Conservation (phyloP, 192 early-diverging fungal species). For the Backusella macrospora region DNA sequence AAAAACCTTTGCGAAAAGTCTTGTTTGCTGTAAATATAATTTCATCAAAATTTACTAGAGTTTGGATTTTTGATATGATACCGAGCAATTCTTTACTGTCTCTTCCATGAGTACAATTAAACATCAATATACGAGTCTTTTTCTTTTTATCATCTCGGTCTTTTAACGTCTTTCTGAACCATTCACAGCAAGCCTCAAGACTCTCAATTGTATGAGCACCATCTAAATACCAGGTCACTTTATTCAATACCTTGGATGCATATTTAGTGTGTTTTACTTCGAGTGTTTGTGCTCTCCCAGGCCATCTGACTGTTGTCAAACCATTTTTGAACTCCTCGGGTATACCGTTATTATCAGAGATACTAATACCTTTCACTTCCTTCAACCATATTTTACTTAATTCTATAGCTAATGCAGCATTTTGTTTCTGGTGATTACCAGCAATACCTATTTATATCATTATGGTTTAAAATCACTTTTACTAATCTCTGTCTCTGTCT, state of each 20-base stretch:
- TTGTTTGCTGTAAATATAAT: conserved; percentile 87
- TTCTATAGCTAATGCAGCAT: conserved; percentile 79
- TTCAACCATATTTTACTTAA: conserved; percentile 73
- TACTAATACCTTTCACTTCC: conserved; percentile 37
- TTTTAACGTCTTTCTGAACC: conserved; percentile 45
- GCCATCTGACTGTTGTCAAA: conserved; percentile 71
- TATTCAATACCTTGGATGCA: background rate
- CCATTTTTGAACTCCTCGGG: conserved; percentile 66
- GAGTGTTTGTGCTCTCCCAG: conserved; percentile 84
- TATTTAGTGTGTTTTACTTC: conserved; percentile 33
- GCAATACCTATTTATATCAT: conserved; percentile 61
- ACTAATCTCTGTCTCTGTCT: background rate
- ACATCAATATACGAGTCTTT: conserved; percentile 68
- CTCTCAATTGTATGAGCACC: conserved; percentile 96
- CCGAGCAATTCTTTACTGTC: conserved; percentile 63
- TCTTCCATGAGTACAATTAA: conserved; percentile 86
- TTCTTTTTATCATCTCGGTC: conserved; percentile 20
- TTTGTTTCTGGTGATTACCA: conserved; percentile 83
- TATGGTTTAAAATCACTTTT: background rate
- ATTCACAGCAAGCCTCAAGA: conserved; percentile 61
- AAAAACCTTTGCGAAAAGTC: conserved; percentile 42
- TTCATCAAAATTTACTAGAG: conserved; percentile 52
- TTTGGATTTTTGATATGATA: conserved; percentile 53
- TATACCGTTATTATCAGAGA: conserved; percentile 26
- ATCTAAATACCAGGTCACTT: conserved; percentile 82